Evolutionary conservation across 73 alveolate species (phyloP).

Genomic region (Effrenium voratum): DNA sequence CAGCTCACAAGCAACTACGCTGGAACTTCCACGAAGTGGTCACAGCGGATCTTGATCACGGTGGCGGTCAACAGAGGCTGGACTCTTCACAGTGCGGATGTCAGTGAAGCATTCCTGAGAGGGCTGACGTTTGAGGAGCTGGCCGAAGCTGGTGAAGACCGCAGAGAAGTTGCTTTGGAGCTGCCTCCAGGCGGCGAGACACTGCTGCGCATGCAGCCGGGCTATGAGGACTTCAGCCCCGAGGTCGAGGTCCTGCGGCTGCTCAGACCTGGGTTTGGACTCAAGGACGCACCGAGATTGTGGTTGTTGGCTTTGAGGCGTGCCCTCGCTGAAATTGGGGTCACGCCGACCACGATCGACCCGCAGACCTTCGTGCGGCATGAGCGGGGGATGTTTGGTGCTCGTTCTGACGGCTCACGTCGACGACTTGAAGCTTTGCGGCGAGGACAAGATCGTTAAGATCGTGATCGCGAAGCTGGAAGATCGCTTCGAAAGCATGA

Average conservation of each 20-base stretch:
- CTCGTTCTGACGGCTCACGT: background rate
- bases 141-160: background rate
- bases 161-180: background rate
- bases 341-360: background rate
- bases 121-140: constrained; percentile 38
- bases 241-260: background rate
- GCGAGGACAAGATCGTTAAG: background rate
- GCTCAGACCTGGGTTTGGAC: constrained; percentile 20
- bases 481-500: background rate
- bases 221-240: background rate
- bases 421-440: background rate
- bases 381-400: background rate
- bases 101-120: constrained; percentile 23
- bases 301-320: background rate
- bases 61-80: background rate
- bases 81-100: background rate
- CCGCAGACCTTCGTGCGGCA: background rate
- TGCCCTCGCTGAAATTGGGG: background rate
- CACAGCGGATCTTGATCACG: background rate
- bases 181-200: constrained; percentile 34
- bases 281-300: background rate
- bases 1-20: background rate
- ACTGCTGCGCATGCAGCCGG: background rate
- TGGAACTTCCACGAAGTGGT: constrained; percentile 12
- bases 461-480: background rate